Conservation (phyloP, 352 stramenopile species). For the Pythium brachiatum region DNA sequence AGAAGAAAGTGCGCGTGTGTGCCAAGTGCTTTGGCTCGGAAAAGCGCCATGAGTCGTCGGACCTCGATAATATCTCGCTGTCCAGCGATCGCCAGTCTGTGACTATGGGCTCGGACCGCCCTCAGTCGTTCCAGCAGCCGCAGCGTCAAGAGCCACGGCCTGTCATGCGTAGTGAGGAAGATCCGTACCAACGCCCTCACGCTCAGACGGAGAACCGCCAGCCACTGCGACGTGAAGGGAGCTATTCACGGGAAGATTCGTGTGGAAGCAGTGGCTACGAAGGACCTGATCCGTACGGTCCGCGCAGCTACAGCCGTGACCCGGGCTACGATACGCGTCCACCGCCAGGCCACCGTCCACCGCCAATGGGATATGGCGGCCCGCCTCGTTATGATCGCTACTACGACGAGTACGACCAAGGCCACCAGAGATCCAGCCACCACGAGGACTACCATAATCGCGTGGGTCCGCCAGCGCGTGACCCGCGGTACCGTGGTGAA, state of each 20-base stretch:
- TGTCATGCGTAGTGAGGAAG: background rate
- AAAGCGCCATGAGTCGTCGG: constrained; percentile 15
- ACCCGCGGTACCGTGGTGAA: constrained; percentile 12
- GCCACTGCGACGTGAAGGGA: background rate
- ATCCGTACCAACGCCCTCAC: background rate
- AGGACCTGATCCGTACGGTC: constrained; percentile 11
- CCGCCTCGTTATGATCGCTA: constrained; percentile 3
- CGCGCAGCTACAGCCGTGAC: constrained; percentile 11
- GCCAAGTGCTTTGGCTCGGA: constrained; percentile 41
- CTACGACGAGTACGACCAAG: background rate
- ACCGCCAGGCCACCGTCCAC: background rate
- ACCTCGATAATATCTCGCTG: constrained; percentile 17
- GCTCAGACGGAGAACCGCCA: background rate
- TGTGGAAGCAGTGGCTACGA: background rate
- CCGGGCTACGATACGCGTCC: constrained; percentile 13
- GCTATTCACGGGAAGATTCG: background rate
- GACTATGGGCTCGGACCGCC: constrained; percentile 23
- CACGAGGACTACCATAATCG: background rate
- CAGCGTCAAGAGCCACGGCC: background rate
- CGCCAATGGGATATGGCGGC: background rate
- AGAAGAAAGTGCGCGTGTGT: constrained; percentile 60
- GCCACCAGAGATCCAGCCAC: background rate
- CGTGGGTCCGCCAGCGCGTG: background rate
- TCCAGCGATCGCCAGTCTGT: constrained; percentile 17
- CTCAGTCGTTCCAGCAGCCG: constrained; percentile 3